Conservation (phyloP, 257 asterid species). For the Solanum lignicaule region DNA sequence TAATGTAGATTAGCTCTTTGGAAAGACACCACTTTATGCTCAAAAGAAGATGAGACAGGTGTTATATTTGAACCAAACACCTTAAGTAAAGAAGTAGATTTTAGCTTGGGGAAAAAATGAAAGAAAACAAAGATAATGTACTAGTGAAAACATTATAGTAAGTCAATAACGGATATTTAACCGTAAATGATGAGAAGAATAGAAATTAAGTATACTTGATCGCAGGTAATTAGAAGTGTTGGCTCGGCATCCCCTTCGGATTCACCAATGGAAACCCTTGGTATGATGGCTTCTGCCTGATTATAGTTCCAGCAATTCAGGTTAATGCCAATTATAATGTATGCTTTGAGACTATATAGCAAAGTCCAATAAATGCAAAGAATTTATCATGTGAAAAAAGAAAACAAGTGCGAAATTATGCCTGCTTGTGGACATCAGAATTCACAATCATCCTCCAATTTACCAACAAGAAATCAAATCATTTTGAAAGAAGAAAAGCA, state of each 20-base stretch:
- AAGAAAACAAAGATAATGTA: background rate
- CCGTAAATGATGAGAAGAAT: constrained; percentile 14
- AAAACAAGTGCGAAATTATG: background rate
- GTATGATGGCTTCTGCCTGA: constrained; percentile 68
- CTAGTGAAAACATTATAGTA: background rate
- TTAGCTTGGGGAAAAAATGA: background rate
- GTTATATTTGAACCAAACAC: background rate
- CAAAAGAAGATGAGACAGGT: background rate
- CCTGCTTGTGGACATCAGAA: background rate
- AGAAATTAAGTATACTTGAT: constrained; percentile 62
- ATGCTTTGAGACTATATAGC: constrained; percentile 9
- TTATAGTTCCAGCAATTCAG: constrained; percentile 20
- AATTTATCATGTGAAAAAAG: background rate
- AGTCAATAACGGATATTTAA: background rate
- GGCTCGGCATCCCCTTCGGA: constrained; percentile 52
- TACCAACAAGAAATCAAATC: background rate
- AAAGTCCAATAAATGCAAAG: background rate
- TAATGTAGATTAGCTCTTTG: background rate
- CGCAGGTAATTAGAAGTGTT: constrained; percentile 80
- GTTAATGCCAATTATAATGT: constrained; percentile 19
- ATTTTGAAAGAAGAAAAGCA: background rate
- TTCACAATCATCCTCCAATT: background rate
- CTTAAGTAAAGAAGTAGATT: background rate
- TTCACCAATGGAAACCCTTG: constrained; percentile 48
- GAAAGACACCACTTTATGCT: background rate